These are phyloP conservation scores for Asterophora lycoperdoides DNA, from an alignment of 768 basidiomycete species.

Conservation along the genomic window DNA sequence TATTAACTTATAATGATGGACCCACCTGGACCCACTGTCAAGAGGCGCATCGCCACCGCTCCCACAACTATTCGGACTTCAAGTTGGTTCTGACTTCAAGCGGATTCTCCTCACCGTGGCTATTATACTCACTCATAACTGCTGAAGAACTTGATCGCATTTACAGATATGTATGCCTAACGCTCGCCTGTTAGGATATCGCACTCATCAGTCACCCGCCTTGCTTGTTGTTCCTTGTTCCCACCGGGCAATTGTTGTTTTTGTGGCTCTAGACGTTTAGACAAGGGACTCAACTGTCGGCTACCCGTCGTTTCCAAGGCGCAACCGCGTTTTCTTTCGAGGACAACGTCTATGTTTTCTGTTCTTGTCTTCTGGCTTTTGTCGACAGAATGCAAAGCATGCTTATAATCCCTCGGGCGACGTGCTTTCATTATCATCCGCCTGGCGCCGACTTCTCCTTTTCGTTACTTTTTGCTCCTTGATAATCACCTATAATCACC, in stretches of 20 bases:
- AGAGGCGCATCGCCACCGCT: no score
- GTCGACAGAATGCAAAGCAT: constrained; percentile 1
- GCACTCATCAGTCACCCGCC: neutral
- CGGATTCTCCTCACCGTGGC: no score
- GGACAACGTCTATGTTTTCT: constrained; percentile 11
- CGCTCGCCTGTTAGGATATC: neutral
- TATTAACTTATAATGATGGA: no score
- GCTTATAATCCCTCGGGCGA: constrained; percentile 8
- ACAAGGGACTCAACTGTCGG: constrained; percentile 6
- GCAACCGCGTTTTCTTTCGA: constrained; percentile 10
- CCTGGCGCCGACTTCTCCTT: no score
- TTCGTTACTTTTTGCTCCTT: no score
- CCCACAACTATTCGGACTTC: no score
- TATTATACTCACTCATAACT: no score
- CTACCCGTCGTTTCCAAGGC: constrained; percentile 11
- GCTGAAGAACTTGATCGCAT: no score
- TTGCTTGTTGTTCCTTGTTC: constrained; percentile 14
- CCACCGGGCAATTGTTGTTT: constrained; percentile 12
- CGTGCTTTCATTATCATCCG: neutral
- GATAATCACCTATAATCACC: neutral
- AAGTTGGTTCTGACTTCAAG: no score
- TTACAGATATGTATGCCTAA: neutral
- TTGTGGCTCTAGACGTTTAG: constrained; percentile 2
- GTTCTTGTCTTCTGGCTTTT: constrained; percentile 13
- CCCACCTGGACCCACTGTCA: no score